A percentile compares a stretch with the other conserved stretches of the same genome.
Conservation (phyloP, 148 eudicot genomes). For the Oxyria digyna region DNA sequence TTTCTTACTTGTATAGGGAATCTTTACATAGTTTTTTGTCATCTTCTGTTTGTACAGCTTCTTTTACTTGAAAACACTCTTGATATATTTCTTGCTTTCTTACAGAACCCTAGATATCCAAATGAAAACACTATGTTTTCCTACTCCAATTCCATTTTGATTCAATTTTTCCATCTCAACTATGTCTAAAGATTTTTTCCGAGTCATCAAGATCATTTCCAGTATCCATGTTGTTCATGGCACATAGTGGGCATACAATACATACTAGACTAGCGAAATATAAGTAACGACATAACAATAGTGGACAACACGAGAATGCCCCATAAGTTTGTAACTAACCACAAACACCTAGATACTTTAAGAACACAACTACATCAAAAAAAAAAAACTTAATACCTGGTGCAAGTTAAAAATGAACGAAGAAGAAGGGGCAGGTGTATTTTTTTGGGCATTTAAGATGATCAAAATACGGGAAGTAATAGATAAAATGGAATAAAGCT, state of each 20-base stretch:
- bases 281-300: not conserved
- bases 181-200: too few species aligned
- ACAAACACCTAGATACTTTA: not conserved
- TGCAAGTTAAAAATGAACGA: not conserved
- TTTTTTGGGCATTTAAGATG: not conserved
- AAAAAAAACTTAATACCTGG: not conserved
- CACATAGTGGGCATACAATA: not conserved
- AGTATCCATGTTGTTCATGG: too few species aligned
- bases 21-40: not conserved
- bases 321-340: not conserved
- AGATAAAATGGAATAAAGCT: not conserved
- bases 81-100: not conserved
- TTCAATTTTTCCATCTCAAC: not conserved
- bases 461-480: not conserved
- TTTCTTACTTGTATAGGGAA: not conserved
- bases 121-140: not conserved
- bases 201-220: too few species aligned
- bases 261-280: not conserved
- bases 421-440: not conserved
- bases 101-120: not conserved
- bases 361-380: not conserved
- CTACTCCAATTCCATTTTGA: not conserved
- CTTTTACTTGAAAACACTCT: not conserved
- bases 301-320: not conserved
- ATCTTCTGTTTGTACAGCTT: not conserved